Conservation (phyloP, 768 basidiomycete genomes). For the Macrocybe gigantea region DNA sequence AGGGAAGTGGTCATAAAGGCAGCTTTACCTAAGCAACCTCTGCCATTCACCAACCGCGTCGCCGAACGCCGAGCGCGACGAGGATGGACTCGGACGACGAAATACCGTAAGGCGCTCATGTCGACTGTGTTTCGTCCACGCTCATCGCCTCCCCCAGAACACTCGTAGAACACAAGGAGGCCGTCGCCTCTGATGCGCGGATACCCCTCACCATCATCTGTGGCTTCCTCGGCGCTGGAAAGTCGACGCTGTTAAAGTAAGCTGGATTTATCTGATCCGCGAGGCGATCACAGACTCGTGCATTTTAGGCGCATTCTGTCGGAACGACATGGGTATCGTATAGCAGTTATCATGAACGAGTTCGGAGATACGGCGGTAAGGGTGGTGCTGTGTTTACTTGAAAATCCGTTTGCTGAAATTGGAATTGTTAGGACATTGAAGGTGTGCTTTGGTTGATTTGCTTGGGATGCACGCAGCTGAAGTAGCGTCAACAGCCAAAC, state of each 20-base stretch:
- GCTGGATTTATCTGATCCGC: slow-evolving; percentile 12
- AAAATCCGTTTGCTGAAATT: slow-evolving; percentile 10
- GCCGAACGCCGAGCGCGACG: too few species aligned
- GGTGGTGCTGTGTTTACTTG: slow-evolving; percentile 22
- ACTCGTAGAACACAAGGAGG: slow-evolving; percentile 18
- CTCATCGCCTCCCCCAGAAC: slow-evolving; percentile 10
- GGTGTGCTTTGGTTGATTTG: slow-evolving; percentile 36
- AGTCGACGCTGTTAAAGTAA: slow-evolving; percentile 85
- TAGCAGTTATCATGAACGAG: slow-evolving; percentile 98
- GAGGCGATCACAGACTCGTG: background rate
- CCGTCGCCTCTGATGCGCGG: slow-evolving; percentile 10
- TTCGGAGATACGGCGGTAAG: slow-evolving; percentile 90
- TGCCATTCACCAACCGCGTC: too few species aligned
- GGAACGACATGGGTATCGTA: slow-evolving; percentile 89
- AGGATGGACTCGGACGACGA: slow-evolving; percentile 52
- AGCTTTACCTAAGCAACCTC: too few species aligned
- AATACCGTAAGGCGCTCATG: slow-evolving; percentile 39
- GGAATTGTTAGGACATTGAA: slow-evolving; percentile 75
- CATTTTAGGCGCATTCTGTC: slow-evolving; percentile 74
- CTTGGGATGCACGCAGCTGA: slow-evolving; percentile 1
- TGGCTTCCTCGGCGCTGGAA: slow-evolving; percentile 92
- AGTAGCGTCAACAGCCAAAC: slow-evolving; percentile 55
- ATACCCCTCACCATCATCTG: slow-evolving; percentile 93
- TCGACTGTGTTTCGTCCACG: background rate
- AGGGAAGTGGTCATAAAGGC: too few species aligned